Percentiles rank a stretch among this genome's conserved stretches.
These are phyloP conservation scores for Arachis hypogaea DNA, from an alignment of 306 rosid genomes.

Conservation along the genomic window DNA sequence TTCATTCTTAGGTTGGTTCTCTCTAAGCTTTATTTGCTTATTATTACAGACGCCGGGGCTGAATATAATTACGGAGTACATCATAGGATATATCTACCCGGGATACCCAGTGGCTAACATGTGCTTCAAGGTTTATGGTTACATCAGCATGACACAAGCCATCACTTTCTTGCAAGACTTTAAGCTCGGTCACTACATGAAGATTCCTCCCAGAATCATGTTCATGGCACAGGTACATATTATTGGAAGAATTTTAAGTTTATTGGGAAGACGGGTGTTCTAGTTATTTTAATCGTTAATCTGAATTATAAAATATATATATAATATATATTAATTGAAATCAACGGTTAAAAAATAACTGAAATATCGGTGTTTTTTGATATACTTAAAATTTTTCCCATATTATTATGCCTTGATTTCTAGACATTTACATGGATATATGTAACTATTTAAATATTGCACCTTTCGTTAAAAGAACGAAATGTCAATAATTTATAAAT, in stretches of 20 bases:
- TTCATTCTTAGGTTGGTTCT: too few species aligned
- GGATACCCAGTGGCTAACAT: conserved; percentile 97
- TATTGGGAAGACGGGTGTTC: too few species aligned
- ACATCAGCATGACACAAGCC: conserved; percentile 90
- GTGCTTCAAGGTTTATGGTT: conserved; percentile 97
- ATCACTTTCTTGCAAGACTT: conserved; percentile 86
- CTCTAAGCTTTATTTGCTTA: too few species aligned
- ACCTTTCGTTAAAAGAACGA: not conserved
- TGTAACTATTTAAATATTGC: not conserved
- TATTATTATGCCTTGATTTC: not conserved
- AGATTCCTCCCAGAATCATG: conserved; percentile 92
- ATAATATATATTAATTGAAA: too few species aligned
- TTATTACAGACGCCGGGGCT: conserved; percentile 72
- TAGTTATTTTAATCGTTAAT: too few species aligned
- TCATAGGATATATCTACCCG: conserved; percentile 87
- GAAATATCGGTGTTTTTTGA: too few species aligned
- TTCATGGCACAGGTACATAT: conserved; percentile 86
- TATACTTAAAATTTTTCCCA: too few species aligned
- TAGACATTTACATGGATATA: not conserved
- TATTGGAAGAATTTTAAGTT: too few species aligned
- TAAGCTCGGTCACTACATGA: conserved; percentile 98
- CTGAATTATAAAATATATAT: too few species aligned
- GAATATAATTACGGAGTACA: conserved; percentile 84
- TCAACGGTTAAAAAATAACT: too few species aligned
- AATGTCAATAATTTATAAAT: too few species aligned